phyloP scores from a whole-genome alignment of 2,329 filamentous ascomycete genomes.

The Ceratocystis colombiana region DNA sequence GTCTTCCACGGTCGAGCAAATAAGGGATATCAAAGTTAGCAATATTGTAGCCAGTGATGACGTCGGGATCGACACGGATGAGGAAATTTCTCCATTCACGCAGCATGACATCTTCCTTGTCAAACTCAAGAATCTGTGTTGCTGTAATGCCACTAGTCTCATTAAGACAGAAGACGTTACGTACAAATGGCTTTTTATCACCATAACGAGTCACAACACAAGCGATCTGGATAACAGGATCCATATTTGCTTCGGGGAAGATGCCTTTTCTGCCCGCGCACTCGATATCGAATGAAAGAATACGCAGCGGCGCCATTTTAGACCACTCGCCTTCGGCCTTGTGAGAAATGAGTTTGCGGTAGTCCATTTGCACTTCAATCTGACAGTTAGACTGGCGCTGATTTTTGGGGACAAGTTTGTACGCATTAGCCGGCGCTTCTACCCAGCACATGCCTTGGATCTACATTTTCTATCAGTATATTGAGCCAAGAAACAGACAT shows the following conservation, averaged over 20 bases:
- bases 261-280: conserved; percentile 95
- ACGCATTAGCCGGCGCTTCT: conserved; percentile 65
- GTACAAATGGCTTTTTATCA: conserved; percentile 88
- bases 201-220: conserved; percentile 92
- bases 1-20: conserved; percentile 73
- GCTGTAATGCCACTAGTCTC: conserved; percentile 89
- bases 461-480: conserved; percentile 34
- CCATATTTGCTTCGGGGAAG: conserved; percentile 83
- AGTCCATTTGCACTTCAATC: conserved; percentile 81
- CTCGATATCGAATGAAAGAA: conserved; percentile 96
- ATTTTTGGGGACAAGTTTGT: conserved; percentile 55
- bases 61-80: conserved; percentile 82
- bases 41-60: conserved; percentile 99
- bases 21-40: conserved; percentile 98
- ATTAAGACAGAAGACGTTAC: conserved; percentile 93
- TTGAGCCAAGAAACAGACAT: background rate
- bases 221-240: conserved; percentile 96
- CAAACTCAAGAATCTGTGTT: conserved; percentile 78
- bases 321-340: conserved; percentile 88
- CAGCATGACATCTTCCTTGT: conserved; percentile 80
- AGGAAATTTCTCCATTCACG: conserved; percentile 84
- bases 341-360: conserved; percentile 74
- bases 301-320: conserved; percentile 89
- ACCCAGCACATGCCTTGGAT: conserved; percentile 98
- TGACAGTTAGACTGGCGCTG: conserved; percentile 85